These are phyloP conservation scores for Wilhelminamyces savonicus DNA, from an alignment of 805 yeast species.

Conservation along the genomic window DNA sequence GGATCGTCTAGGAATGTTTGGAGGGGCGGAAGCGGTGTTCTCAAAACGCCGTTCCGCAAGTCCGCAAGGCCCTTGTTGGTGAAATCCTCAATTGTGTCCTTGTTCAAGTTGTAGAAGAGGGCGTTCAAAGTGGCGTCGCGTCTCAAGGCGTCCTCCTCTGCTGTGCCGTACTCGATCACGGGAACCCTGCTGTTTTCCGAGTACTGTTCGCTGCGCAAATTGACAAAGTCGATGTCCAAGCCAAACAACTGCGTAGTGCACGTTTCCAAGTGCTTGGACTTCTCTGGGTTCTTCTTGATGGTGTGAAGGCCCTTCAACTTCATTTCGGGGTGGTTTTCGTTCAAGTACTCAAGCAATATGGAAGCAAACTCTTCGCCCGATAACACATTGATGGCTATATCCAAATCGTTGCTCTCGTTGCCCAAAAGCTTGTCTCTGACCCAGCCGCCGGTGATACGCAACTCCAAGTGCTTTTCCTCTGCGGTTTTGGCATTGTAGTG, in stretches of 20 bases:
- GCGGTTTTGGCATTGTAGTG: constrained; percentile 21
- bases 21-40: constrained; percentile 84
- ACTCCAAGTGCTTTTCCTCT: constrained; percentile 31
- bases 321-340: constrained; percentile 18
- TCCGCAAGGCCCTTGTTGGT: constrained; percentile 75
- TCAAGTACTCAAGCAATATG: constrained; percentile 47
- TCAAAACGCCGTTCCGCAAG: constrained; percentile 57
- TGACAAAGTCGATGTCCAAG: constrained; percentile 89
- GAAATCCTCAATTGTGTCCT: constrained; percentile 71
- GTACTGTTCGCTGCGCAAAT: constrained; percentile 81
- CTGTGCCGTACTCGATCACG: constrained; percentile 74
- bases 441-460: constrained; percentile 97
- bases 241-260: constrained; percentile 85
- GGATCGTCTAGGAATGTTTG: constrained; percentile 94
- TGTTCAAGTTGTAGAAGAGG: constrained; percentile 74
- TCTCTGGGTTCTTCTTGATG: constrained; percentile 89
- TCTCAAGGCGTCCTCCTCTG: constrained; percentile 83
- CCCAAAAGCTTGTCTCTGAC: constrained; percentile 91
- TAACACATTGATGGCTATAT: constrained; percentile 79
- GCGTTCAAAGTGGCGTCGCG: constrained; percentile 96
- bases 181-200: constrained; percentile 87
- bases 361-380: constrained; percentile 85
- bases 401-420: constrained; percentile 75
- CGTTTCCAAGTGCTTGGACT: constrained; percentile 93
- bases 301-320: constrained; percentile 53